Evolutionary conservation across 257 asterid genomes (phyloP), one percentile per base, ranked within the genome.

Genomic region (Nicotiana knightiana): DNA sequence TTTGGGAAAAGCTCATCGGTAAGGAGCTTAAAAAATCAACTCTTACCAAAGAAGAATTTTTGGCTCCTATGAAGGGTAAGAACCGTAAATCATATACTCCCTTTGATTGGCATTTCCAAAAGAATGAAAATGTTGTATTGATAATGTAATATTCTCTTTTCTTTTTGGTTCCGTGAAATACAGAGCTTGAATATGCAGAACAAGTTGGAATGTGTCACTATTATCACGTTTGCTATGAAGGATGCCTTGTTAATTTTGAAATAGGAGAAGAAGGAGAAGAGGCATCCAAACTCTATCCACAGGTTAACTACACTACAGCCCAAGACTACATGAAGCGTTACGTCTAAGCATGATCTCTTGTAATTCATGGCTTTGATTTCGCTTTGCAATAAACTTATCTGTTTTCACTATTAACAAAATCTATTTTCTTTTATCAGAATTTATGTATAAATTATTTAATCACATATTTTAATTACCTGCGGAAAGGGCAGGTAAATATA

Each of bases 251-350:
- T 4, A 84, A 84, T 63, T 86, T 86, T 13, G 86, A 86, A 67
- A 82, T 86, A 18, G 86, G 84, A 73, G 82, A 82, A n/a, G 82
- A 84, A 6, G 87, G 85, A n/a, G 88, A 73, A 55, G 90, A 87
- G 63, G 90, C 88, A 8, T 83, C 88, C 8, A 21, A 10, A 6
- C 83, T 85, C 28, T 87, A 87, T 77, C 87, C 87, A 3, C 81
- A 81, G 24, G 84, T 87, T 4, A 35, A 71, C 21, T 87, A 87
- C 67, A 83, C 86, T 15, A 46, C 82, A 0, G 73, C 26, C 16
- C 82, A 87, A 61, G 78, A 83, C 10, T 85, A 83, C 59, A 81
- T 87, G 35, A 63, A 83, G 59, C 84, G 80, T 12, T 85, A 83
- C 37, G 11, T 85, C 26, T 83, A 28, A 28, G 30, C 30, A 28